A percentile compares a stretch with the other conserved stretches of the same genome.
phyloP scores from a whole-genome alignment of 306 rosid genomes.

The Acmispon strigosus region DNA sequence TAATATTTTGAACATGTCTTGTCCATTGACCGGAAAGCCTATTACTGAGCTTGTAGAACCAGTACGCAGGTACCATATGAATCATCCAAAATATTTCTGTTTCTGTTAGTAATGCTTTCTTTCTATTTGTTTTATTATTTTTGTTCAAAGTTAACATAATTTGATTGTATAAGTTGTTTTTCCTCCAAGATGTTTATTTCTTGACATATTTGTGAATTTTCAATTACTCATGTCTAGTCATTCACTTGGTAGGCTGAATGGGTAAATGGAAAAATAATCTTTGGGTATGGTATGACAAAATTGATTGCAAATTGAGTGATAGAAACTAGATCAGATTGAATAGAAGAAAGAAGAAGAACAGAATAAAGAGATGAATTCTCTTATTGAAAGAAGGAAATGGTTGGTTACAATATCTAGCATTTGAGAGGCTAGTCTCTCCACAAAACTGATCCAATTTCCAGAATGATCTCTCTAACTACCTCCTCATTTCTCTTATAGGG shows the following conservation, averaged over 20 bases:
- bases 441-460: too few species aligned
- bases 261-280: background rate
- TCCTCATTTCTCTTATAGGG: too few species aligned
- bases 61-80: conserved; percentile 66
- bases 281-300: background rate
- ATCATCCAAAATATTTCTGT: background rate
- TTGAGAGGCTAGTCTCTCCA: too few species aligned
- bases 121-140: background rate
- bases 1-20: conserved; percentile 52
- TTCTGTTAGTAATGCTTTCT: background rate
- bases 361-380: too few species aligned
- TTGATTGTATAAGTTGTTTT: conserved; percentile 5
- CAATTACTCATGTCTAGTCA: background rate
- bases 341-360: too few species aligned
- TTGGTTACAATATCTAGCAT: too few species aligned
- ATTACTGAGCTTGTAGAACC: conserved; percentile 64
- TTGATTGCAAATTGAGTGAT: background rate
- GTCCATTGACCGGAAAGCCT: conserved; percentile 86
- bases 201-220: background rate
- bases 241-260: background rate
- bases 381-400: too few species aligned
- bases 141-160: background rate
- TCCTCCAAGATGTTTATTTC: background rate
- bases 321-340: too few species aligned
- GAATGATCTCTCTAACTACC: too few species aligned